Evolutionary conservation across 192 early-diverging fungal species (phyloP).

Genomic region (Mortierella hygrophila): DNA sequence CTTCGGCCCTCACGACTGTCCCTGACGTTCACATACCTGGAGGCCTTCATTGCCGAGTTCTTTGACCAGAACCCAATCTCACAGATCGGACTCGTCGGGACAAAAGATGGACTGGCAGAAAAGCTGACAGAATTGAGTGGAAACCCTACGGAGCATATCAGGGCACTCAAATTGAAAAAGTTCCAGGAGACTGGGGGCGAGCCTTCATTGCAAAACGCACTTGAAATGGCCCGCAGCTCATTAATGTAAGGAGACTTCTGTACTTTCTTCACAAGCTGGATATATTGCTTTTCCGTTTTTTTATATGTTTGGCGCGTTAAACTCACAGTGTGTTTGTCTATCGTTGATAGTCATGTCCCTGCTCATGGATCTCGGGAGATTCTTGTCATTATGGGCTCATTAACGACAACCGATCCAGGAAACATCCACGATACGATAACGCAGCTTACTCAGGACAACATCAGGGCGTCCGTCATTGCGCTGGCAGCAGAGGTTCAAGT

Average conservation of each 20-base stretch:
- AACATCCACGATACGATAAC: constrained; percentile 89
- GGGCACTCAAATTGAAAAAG: constrained; percentile 71
- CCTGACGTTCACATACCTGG: constrained; percentile 72
- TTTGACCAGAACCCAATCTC: constrained; percentile 97
- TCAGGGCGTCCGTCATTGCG: constrained; percentile 91
- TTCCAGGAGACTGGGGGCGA: constrained; percentile 85
- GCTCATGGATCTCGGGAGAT: constrained; percentile 91
- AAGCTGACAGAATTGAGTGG: constrained; percentile 88
- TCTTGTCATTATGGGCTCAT: constrained; percentile 86
- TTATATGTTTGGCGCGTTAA: not conserved
- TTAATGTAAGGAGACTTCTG: constrained; percentile 58
- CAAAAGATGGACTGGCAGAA: constrained; percentile 89
- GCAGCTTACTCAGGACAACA: constrained; percentile 71
- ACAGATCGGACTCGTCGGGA: constrained; percentile 86
- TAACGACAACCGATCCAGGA: constrained; percentile 95
- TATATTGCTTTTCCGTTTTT: not conserved
- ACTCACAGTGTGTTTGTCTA: not conserved
- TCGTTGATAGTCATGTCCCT: constrained; percentile 77
- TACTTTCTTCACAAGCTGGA: not conserved
- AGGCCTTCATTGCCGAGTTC: constrained; percentile 87
- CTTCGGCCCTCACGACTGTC: constrained; percentile 87
- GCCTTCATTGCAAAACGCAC: constrained; percentile 92
- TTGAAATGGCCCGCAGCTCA: constrained; percentile 84
- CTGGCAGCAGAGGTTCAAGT: constrained; percentile 92
- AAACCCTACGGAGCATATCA: constrained; percentile 86